Percentiles rank a stretch among this genome's conserved stretches.
phyloP scores from a whole-genome alignment of 2,329 filamentous ascomycete genomes.

The Trichothecium roseum region DNA sequence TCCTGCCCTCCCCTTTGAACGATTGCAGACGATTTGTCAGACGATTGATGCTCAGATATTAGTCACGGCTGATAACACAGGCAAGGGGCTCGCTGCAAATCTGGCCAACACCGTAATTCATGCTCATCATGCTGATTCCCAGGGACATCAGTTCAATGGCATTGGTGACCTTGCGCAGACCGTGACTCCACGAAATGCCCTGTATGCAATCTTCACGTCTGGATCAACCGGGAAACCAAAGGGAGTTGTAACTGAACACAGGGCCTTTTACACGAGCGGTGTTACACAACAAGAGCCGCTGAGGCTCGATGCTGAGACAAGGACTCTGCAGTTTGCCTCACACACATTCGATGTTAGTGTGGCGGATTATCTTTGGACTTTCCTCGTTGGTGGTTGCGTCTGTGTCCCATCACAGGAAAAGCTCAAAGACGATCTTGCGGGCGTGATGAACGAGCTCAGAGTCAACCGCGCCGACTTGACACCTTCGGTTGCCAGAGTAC shows the following conservation, averaged over 20 bases:
- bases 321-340: constrained; percentile 21
- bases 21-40: not conserved
- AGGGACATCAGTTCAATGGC: not conserved
- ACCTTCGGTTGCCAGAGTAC: constrained; percentile 4
- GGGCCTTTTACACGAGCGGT: constrained; percentile 8
- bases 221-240: constrained; percentile 13
- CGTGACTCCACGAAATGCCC: constrained; percentile 1
- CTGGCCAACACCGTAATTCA: not conserved
- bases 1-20: constrained; percentile 1
- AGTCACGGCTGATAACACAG: not conserved
- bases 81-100: not conserved
- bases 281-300: constrained; percentile 9
- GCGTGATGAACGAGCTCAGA: constrained; percentile 7
- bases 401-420: constrained; percentile 26
- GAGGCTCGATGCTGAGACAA: constrained; percentile 11
- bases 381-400: constrained; percentile 17
- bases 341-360: constrained; percentile 20
- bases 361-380: constrained; percentile 9
- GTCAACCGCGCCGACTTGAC: constrained; percentile 11
- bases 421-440: constrained; percentile 21
- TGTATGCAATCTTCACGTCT: constrained; percentile 12
- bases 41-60: not conserved
- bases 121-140: not conserved
- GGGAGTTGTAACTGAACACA: constrained; percentile 10
- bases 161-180: not conserved